These are phyloP conservation scores for Tolypocladium nubicola DNA, from an alignment of 2,329 filamentous ascomycete genomes.

Conservation along the genomic window DNA sequence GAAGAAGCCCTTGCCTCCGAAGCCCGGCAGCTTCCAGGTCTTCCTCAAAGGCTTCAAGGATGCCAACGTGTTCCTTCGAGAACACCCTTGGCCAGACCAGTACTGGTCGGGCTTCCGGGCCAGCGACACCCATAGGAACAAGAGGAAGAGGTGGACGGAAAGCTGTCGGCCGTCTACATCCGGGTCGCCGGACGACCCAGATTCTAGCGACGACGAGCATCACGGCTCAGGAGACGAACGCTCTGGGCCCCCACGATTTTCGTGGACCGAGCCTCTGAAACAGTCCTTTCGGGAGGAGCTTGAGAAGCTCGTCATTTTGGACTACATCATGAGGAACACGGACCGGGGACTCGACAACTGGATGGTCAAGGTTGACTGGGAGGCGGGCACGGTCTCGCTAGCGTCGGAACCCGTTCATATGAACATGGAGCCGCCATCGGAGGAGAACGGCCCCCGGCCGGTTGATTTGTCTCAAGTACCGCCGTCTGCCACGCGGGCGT, in stretches of 20 bases:
- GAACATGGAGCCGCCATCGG: conserved; percentile 42
- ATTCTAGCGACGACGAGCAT: conserved; percentile 52
- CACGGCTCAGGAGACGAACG: conserved; percentile 34
- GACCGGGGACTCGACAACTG: conserved; percentile 95
- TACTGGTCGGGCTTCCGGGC: conserved; percentile 60
- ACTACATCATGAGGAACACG: conserved; percentile 99
- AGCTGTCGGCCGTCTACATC: conserved; percentile 58
- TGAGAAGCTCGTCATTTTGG: conserved; percentile 92
- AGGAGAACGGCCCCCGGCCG: conserved; percentile 45
- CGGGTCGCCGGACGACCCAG: conserved; percentile 46
- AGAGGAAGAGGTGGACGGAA: conserved; percentile 67
- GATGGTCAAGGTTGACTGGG: conserved; percentile 97
- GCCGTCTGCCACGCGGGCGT: conserved; percentile 28
- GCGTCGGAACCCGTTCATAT: conserved; percentile 68
- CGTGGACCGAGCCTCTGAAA: conserved; percentile 82
- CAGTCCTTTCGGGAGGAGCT: conserved; percentile 90
- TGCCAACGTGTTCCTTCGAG: conserved; percentile 86
- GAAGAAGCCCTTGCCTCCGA: conserved; percentile 76
- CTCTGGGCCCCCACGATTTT: conserved; percentile 47
- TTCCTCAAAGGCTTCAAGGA: conserved; percentile 97
- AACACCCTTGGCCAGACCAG: conserved; percentile 96
- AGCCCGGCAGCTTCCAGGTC: conserved; percentile 92
- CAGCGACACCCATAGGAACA: conserved; percentile 55
- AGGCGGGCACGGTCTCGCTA: conserved; percentile 72
- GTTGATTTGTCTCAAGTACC: conserved; percentile 39